phyloP scores from a whole-genome alignment of 805 yeast genomes.

The Sugiyamaella americana region DNA sequence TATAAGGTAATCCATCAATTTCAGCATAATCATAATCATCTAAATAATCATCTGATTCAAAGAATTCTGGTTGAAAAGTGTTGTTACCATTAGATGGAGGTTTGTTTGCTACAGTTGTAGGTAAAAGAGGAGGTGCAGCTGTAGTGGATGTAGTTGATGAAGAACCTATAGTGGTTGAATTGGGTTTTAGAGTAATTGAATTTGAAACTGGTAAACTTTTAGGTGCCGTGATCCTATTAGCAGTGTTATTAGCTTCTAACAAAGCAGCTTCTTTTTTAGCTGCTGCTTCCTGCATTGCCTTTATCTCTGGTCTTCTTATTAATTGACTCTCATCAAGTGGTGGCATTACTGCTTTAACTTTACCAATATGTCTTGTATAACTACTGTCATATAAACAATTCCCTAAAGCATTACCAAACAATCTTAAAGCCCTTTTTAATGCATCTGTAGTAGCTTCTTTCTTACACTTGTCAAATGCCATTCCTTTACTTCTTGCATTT shows the following conservation, averaged over 20 bases:
- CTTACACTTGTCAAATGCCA: constrained; percentile 73
- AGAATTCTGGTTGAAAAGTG: background rate
- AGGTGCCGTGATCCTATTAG: background rate
- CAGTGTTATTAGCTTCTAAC: background rate
- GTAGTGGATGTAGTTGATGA: background rate
- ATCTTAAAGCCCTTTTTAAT: constrained; percentile 67
- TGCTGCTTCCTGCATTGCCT: background rate
- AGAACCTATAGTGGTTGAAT: background rate
- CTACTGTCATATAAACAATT: constrained; percentile 34
- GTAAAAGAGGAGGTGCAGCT: background rate
- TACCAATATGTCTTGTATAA: constrained; percentile 23
- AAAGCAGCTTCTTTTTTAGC: background rate
- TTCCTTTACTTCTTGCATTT: constrained; percentile 45
- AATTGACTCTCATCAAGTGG: constrained; percentile 12
- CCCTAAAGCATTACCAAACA: constrained; percentile 73
- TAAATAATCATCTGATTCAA: background rate
- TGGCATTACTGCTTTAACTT: constrained; percentile 13
- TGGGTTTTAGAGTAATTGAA: background rate
- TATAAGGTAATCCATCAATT: constrained; percentile 11
- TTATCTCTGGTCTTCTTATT: constrained; percentile 16
- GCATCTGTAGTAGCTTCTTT: constrained; percentile 87
- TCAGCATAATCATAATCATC: constrained; percentile 2
- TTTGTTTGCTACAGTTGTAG: background rate
- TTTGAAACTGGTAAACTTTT: background rate
- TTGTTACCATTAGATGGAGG: background rate